phyloP scores from a whole-genome alignment of 768 basidiomycete species.

The Termitomyces heimii region DNA sequence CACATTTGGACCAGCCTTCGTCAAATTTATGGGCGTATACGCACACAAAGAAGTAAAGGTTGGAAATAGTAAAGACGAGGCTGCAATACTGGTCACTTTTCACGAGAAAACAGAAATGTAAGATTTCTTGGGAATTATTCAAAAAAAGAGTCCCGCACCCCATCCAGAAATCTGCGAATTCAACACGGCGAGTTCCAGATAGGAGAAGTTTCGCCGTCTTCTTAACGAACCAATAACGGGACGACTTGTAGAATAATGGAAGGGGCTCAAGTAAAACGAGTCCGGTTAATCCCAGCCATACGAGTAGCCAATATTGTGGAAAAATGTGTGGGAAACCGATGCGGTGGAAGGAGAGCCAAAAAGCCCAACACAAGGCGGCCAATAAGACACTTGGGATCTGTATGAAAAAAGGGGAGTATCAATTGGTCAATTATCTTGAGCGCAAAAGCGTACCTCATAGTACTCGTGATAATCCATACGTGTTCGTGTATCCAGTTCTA shows the following conservation, averaged over 20 bases:
- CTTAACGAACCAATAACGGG: slow-evolving; percentile 79
- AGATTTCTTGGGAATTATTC: background rate
- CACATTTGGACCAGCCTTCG: slow-evolving; percentile 42
- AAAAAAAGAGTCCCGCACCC: slow-evolving; percentile 44
- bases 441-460: slow-evolving; percentile 32
- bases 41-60: slow-evolving; percentile 71
- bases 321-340: slow-evolving; percentile 47
- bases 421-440: background rate
- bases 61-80: slow-evolving; percentile 66
- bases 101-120: background rate
- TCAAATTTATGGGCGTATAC: slow-evolving; percentile 56
- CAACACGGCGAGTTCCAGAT: slow-evolving; percentile 69
- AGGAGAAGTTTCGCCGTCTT: slow-evolving; percentile 56
- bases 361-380: slow-evolving; percentile 66
- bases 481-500: slow-evolving; percentile 66
- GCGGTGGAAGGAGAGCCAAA: slow-evolving; percentile 76
- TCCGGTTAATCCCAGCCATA: slow-evolving; percentile 68
- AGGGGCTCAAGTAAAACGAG: slow-evolving; percentile 72
- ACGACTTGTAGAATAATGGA: slow-evolving; percentile 52
- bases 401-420: slow-evolving; percentile 2
- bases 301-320: slow-evolving; percentile 73
- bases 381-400: slow-evolving; percentile 83
- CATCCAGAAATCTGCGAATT: slow-evolving; percentile 91
- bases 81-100: slow-evolving; percentile 78
- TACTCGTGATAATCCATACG: slow-evolving; percentile 78